Conservation (phyloP, 2,329 filamentous ascomycete genomes). For the Colletotrichum sp. region DNA sequence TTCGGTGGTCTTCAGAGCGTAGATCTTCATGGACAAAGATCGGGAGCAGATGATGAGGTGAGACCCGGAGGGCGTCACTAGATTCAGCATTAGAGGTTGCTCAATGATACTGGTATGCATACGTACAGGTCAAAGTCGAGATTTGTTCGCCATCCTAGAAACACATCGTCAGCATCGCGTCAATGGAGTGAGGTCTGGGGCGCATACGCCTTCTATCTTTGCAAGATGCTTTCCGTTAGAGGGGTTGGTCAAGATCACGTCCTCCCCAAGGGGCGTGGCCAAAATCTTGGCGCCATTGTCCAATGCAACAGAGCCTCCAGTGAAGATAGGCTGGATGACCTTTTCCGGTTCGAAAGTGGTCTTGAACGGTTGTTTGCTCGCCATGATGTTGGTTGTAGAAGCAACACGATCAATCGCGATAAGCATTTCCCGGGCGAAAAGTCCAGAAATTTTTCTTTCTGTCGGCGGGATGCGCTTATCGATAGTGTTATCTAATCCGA, state of each 20-base stretch:
- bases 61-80: conserved; percentile 86
- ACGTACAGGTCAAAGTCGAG: conserved; percentile 55
- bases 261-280: conserved; percentile 89
- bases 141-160: conserved; percentile 77
- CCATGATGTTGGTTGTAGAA: conserved; percentile 47
- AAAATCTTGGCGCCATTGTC: conserved; percentile 82
- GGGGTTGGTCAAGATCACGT: conserved; percentile 86
- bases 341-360: conserved; percentile 88
- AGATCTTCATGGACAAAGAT: conserved; percentile 95
- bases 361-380: conserved; percentile 69
- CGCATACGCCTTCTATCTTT: conserved; percentile 80
- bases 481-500: conserved; percentile 15
- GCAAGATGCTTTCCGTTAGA: conserved; percentile 82
- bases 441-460: conserved; percentile 5
- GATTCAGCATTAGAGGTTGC: conserved; percentile 20
- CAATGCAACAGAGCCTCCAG: conserved; percentile 85
- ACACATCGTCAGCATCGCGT: conserved; percentile 24
- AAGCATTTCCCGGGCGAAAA: background rate
- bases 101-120: background rate
- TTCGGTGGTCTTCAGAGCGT: conserved; percentile 67
- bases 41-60: conserved; percentile 92
- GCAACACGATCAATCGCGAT: background rate
- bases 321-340: conserved; percentile 91
- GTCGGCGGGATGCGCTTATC: conserved; percentile 14
- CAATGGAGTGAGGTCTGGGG: conserved; percentile 4